Base-by-base conservation (phyloP, 257 asterid genomes). In the Salvia splendens region DNA sequence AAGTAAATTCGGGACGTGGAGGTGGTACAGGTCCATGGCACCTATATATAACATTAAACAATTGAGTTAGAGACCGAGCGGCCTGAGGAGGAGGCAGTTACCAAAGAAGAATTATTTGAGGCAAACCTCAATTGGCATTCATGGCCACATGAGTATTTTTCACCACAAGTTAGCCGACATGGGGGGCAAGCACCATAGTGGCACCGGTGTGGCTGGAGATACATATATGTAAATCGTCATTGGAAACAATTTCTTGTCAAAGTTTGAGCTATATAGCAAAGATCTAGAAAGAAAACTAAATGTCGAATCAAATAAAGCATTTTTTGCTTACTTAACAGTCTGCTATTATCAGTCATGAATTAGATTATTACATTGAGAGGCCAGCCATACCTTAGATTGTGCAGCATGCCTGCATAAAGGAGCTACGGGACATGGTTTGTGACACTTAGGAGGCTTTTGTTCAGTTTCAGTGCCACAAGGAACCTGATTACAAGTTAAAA, bases 11-110 rank as follows among this genome's bases (percentile, higher is more conserved):
- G 9, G 90, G 89, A 70, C 64, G 75, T 32, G 96, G 86, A 72
- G 98, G 92, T 12, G 92, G 96, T 75, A 75, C 83, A 76, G 98
- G 93, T 60, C 92, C 98, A 70, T 92, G 98, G 80, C 98, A 92
- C 87, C 98, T 92, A 64, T 20, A 69, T 7, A 62, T 51, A 68
- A 53, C 73, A 75, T 33, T 33, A 68, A 74, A 53, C 35, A 59
- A 61, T 35, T 49, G 42, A 64, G 59, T 47, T 32, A 42, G 56
- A 54, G 71, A 73, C 50, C 64, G 38, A 59, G 47, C 58, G 68
- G 59, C 69, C 15, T 33, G 30, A 55, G 38, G 20, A 74, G 53
- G 47, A 68, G 74, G 60, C 54, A 46, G 50, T 42, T 52, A 61
- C 9, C 33, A 47, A 47, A 50, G 28, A 8, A 57, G 11, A 60